Evolutionary conservation across 805 yeast genomes (phyloP).

Genomic region (Nakazawaea sp.): DNA sequence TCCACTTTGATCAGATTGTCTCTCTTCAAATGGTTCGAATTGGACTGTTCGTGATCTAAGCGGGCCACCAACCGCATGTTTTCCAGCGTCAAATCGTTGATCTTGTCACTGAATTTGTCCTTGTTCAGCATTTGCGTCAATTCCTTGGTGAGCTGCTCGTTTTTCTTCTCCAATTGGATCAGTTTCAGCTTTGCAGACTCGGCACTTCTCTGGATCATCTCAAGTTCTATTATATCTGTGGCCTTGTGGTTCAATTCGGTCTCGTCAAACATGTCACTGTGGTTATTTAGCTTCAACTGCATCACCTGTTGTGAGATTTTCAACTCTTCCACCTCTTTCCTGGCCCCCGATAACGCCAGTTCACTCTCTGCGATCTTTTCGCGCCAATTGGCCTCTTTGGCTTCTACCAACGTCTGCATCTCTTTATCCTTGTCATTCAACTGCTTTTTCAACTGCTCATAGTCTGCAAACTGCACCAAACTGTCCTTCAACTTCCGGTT

Average conservation of each 20-base stretch:
- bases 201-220: conserved; percentile 66
- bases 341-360: conserved; percentile 44
- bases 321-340: conserved; percentile 55
- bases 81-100: conserved; percentile 59
- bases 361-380: conserved; percentile 45
- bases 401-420: conserved; percentile 59
- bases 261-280: conserved; percentile 33
- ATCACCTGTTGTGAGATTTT: conserved; percentile 60
- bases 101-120: conserved; percentile 36
- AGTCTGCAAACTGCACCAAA: conserved; percentile 63
- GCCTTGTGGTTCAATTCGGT: conserved; percentile 23
- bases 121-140: conserved; percentile 46
- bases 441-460: conserved; percentile 64
- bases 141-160: conserved; percentile 65
- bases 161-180: conserved; percentile 67
- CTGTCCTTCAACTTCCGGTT: conserved; percentile 46
- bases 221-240: conserved; percentile 44
- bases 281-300: conserved; percentile 46
- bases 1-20: conserved; percentile 27
- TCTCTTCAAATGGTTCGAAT: conserved; percentile 16
- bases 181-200: conserved; percentile 64
- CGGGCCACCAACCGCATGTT: conserved; percentile 56
- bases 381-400: conserved; percentile 65
- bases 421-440: conserved; percentile 74
- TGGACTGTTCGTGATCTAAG: conserved; percentile 42